These are phyloP conservation scores for Magnusiomyces tetraspermus DNA, from an alignment of 1,139 yeast genomes.

Conservation along the genomic window DNA sequence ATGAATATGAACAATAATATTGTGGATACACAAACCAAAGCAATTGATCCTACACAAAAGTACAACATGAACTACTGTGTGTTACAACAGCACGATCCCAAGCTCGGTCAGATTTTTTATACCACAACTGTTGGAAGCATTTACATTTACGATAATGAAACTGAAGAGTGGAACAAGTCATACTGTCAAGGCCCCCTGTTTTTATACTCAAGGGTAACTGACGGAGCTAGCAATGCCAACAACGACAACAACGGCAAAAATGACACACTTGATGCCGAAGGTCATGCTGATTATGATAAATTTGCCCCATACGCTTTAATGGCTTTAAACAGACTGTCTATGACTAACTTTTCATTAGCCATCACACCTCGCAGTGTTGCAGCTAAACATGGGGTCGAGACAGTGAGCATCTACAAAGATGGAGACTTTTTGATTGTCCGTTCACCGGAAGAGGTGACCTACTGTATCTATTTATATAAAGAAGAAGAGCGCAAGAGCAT, in stretches of 20 bases:
- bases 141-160: slow-evolving; percentile 55
- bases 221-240: slow-evolving; percentile 13
- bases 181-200: slow-evolving; percentile 78
- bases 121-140: slow-evolving; percentile 72
- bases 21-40: not conserved
- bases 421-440: slow-evolving; percentile 75
- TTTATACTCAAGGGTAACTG: slow-evolving; percentile 53
- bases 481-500: slow-evolving; percentile 62
- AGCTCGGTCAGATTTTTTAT: slow-evolving; percentile 62
- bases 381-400: slow-evolving; percentile 36
- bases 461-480: slow-evolving; percentile 83
- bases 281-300: slow-evolving; percentile 11
- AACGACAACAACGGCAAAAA: slow-evolving; percentile 17
- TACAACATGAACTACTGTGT: slow-evolving; percentile 54
- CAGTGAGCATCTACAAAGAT: slow-evolving; percentile 68
- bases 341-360: slow-evolving; percentile 75
- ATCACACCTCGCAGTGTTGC: slow-evolving; percentile 50
- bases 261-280: slow-evolving; percentile 25
- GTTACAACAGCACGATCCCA: slow-evolving; percentile 74
- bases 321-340: slow-evolving; percentile 61
- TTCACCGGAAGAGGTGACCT: slow-evolving; percentile 66
- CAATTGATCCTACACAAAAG: slow-evolving; percentile 3
- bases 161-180: slow-evolving; percentile 70
- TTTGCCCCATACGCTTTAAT: slow-evolving; percentile 58
- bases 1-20: slow-evolving; percentile 1